Evolutionary conservation across 495 filamentous ascomycete genomes (phyloP), one percentile per base, ranked within the genome.

Genomic region (Penicillium salamii): DNA sequence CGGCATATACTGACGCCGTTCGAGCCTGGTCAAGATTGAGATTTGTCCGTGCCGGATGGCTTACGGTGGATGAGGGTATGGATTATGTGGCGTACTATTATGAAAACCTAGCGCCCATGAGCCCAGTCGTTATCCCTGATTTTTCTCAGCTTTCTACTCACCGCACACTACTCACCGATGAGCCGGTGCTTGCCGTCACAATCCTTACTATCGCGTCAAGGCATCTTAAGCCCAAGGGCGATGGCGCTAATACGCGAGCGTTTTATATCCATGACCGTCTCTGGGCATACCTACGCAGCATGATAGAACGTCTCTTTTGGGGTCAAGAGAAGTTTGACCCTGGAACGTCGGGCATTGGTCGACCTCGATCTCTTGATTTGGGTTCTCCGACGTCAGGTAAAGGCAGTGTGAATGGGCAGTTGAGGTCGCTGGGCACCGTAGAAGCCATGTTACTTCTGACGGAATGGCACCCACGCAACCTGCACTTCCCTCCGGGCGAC

Each of bases 51-150:
- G 90, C 89, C 7, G 93, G 93, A 17, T 98, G 93, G 93, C 91
- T 98, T 58, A 96, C 90, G 0, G 89, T 92, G 2, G 81, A 85
- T 55, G 93, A 98, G 66, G 91, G 88, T 1, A 89, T 97, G 63
- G 84, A 81, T 21, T 98, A 97, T 62, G 87, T 98, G 55, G 84
- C 88, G 61, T 97, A 97, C 63, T 98, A 96, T 70, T 96, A 96
- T 65, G 80, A 85, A 46, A 87, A 90, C 55, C 79, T 97, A 2
- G 88, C 90, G 3, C 91, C 91, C 3, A 74, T 98, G 60, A 97
- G 93, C 23, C 95, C 95, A 1, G 91, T 97, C 19, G 88, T 87
- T 7, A 86, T 90, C 2, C 89, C 90, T 3, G 87, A 91, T 38
- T 95, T 91, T 59, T 83, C 85, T 18, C 78, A 83, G 35, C 85